These are phyloP conservation scores for Alternaria triticina DNA, from an alignment of 2,329 filamentous ascomycete genomes.

Conservation along the genomic window DNA sequence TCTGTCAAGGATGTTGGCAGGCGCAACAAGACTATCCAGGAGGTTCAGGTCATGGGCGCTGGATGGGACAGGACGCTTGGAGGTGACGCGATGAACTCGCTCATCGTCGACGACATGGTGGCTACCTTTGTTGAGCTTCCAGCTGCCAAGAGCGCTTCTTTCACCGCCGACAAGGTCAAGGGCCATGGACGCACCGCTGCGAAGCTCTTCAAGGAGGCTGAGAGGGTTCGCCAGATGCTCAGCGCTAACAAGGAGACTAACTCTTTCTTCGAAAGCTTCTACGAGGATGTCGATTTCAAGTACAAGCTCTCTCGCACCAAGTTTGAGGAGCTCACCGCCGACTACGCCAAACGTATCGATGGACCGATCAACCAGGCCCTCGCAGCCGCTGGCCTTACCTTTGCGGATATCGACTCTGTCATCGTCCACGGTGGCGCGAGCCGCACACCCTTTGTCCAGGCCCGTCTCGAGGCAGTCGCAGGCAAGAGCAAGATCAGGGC, in stretches of 20 bases:
- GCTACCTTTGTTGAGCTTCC: constrained; percentile 74
- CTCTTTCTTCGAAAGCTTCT: constrained; percentile 84
- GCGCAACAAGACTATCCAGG: constrained; percentile 95
- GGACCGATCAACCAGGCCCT: constrained; percentile 77
- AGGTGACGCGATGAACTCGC: constrained; percentile 84
- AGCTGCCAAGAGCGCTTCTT: constrained; percentile 67
- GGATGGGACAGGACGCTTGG: constrained; percentile 92
- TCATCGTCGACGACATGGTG: constrained; percentile 90
- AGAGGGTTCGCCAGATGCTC: constrained; percentile 83
- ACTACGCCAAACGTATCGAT: constrained; percentile 71
- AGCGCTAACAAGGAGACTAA: constrained; percentile 88
- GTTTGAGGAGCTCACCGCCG: constrained; percentile 79
- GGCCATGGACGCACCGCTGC: constrained; percentile 83
- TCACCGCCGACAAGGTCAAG: constrained; percentile 69
- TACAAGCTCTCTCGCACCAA: constrained; percentile 82
- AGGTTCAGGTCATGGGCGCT: constrained; percentile 84
- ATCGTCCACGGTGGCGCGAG: constrained; percentile 92
- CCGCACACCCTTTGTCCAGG: constrained; percentile 93
- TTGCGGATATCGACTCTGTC: constrained; percentile 82
- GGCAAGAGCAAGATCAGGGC: constrained; percentile 82
- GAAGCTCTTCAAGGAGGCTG: constrained; percentile 91
- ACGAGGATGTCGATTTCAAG: constrained; percentile 90
- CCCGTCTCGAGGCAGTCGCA: constrained; percentile 76
- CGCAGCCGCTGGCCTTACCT: constrained; percentile 71
- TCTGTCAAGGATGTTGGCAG: constrained; percentile 89